phyloP scores from a whole-genome alignment of 257 asterid genomes.

The Capsicum baccatum region DNA sequence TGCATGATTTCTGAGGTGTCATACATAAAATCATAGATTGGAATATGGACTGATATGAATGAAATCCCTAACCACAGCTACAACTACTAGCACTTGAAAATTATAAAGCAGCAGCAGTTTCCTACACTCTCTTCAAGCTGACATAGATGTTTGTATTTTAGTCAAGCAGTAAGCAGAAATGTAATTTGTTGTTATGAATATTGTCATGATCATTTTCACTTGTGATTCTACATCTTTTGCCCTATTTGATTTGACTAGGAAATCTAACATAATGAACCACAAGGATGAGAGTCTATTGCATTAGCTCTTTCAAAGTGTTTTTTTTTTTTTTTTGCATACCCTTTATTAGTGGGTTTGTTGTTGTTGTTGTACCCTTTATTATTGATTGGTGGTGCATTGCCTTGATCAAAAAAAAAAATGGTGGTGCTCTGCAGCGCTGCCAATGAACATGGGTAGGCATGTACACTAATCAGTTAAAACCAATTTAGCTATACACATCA shows the following conservation, averaged over 20 bases:
- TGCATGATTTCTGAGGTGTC: not conserved
- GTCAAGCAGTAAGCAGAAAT: not conserved
- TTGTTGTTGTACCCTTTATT: not conserved
- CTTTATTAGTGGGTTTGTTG: no score
- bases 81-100: not conserved
- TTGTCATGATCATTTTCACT: not conserved
- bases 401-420: not conserved
- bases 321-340: not conserved
- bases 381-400: not conserved
- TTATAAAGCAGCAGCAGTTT: not conserved
- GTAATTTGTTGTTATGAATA: not conserved
- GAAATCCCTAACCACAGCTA: not conserved
- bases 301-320: not conserved
- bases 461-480: conserved; percentile 17
- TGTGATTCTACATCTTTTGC: not conserved
- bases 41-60: not conserved
- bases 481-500: not conserved
- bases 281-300: conserved; percentile 6
- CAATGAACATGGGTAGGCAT: not conserved
- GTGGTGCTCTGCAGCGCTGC: conserved; percentile 2
- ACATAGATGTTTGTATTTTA: not conserved
- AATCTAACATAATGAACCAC: not conserved
- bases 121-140: not conserved
- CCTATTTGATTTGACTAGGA: not conserved
- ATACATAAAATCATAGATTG: conserved; percentile 5